phyloP scores from a whole-genome alignment of 140 eudicot species.

The Bidens hawaiensis region DNA sequence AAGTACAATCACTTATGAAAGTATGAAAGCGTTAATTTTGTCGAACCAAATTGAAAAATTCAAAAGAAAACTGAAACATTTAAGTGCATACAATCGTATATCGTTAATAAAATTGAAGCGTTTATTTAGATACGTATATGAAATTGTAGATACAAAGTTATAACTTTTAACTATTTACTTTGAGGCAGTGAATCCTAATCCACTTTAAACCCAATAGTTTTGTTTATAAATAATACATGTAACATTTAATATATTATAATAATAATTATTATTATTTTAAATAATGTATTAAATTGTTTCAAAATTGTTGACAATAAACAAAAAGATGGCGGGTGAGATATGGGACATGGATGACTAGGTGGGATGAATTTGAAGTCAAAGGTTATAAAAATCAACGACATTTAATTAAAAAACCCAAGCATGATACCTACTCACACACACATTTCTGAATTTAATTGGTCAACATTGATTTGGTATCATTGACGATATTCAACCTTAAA shows the following conservation, averaged over 20 bases:
- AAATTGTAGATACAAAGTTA: no score
- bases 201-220: no score
- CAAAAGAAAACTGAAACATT: no score
- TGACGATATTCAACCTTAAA: not conserved
- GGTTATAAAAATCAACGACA: not conserved
- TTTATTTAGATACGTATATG: not conserved
- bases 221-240: not conserved
- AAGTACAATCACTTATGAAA: no score
- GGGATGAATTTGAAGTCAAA: constrained; percentile 12
- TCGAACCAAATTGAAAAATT: no score
- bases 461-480: not conserved
- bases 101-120: no score
- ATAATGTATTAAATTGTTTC: constrained; percentile 11
- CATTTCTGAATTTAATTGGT: not conserved
- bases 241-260: no score
- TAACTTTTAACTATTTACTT: not conserved
- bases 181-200: not conserved
- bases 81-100: no score
- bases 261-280: not conserved
- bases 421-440: not conserved
- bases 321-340: constrained; percentile 23
- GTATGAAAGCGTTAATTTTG: no score
- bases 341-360: constrained; percentile 19
- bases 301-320: not conserved
- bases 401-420: not conserved